phyloP scores from a whole-genome alignment of 345 rosid species.

The Citrus unshiu region DNA sequence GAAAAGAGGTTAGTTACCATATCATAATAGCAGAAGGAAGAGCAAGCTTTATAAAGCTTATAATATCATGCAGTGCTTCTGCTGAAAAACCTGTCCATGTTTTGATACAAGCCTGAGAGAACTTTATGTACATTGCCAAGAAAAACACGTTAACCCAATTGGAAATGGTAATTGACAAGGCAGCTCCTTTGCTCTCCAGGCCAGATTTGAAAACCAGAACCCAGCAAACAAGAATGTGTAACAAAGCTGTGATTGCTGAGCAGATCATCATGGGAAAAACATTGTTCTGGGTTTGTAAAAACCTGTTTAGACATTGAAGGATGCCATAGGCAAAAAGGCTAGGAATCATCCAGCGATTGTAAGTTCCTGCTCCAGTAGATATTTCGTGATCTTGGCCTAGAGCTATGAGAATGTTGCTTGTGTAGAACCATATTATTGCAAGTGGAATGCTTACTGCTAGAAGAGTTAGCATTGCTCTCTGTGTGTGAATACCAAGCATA shows the following conservation, averaged over 20 bases:
- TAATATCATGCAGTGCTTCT: constrained; percentile 36
- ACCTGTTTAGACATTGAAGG: constrained; percentile 64
- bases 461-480: constrained; percentile 62
- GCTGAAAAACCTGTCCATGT: constrained; percentile 50
- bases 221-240: constrained; percentile 42
- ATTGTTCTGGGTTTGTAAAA: constrained; percentile 56
- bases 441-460: constrained; percentile 43
- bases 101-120: constrained; percentile 28
- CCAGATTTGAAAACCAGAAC: constrained; percentile 34
- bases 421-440: constrained; percentile 51
- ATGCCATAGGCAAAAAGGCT: constrained; percentile 48
- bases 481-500: constrained; percentile 63
- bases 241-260: constrained; percentile 30
- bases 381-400: constrained; percentile 44
- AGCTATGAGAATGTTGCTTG: constrained; percentile 37
- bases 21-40: constrained; percentile 58
- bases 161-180: constrained; percentile 32
- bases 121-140: constrained; percentile 30
- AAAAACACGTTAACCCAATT: constrained; percentile 44
- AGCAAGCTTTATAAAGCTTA: constrained; percentile 46
- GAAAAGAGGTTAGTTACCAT: constrained; percentile 27
- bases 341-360: constrained; percentile 58
- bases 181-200: constrained; percentile 45
- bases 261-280: constrained; percentile 45
- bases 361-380: constrained; percentile 35